Base-by-base conservation (phyloP, 2,329 filamentous ascomycete species). In the Cercospora sp. region DNA sequence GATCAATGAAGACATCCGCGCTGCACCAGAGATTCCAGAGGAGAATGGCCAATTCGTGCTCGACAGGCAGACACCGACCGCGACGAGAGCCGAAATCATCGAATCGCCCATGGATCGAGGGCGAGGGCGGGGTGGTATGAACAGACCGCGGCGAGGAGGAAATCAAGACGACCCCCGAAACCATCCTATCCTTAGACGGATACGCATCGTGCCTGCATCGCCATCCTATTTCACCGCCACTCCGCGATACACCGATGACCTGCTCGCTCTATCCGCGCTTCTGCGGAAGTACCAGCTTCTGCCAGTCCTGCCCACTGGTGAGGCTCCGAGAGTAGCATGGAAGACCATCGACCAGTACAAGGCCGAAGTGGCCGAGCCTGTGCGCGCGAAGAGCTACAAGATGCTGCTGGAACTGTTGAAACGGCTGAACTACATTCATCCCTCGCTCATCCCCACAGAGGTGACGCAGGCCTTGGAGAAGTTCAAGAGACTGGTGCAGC, bases 161-260 rank as follows among this genome's bases (percentile, higher is more conserved):
- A 60, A 67, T 26, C 64, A 65, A 12, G 62, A 64, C 33, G 66
- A 69, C 45, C 66, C 66, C 42, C 55, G 58, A 16, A 39, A 66
- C 28, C 55, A 67, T 16, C 69, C 67, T 28, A 55, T 77, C 3
- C 74, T 83, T 51, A 68, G 72, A 58, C 77, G 73, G 26, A 74
- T 91, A 63, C 92, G 95, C 72, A 84, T 96, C 23, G 83, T 97
- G 39, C 95, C 95, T 20, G 86, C 86, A 28, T 97, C 94, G 39
- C 90, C 92, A 2, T 95, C 94, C n/a, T 99, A 99, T 82, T 99
- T 98, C 83, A 94, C 93, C 63, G 90, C 90, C 63, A 90, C 90
- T 69, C 91, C 94, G 1, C 85, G 86, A 64, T 97, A 97, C 84
- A 95, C 90, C 80, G 95, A 99, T 81, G 87, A 91, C 75, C 87